Base-by-base conservation (phyloP, 202 grass and related monocot genomes). In the Schoenoplectus tabernaemontani region DNA sequence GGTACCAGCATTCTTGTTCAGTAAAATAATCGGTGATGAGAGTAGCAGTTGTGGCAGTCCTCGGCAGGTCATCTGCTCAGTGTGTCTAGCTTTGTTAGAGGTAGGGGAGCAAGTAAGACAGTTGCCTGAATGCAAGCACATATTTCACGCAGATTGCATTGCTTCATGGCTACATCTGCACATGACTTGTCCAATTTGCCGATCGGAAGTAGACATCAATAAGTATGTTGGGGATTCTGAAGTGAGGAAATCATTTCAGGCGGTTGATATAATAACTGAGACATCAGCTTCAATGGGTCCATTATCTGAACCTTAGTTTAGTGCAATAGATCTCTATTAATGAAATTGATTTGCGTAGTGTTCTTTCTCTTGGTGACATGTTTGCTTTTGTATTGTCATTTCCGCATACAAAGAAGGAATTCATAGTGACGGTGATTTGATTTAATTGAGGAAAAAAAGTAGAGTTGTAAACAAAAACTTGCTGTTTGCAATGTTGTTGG, bases 11-110 rank as follows among this genome's bases (percentile, higher is more conserved):
- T 78, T 78, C 48, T 20, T 19, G 4, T 78, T 61, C 57, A 78
- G 30, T 24, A 78, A 56, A 78, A 75, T 54, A 7, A 42, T 17
- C 12, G 36, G 56, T 3, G 76, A 78, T 7, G 46, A 42, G 64
- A 47, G 39, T 17, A 39, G 79, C 20, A 2, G 54, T 37, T 12
- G 37, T 61, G 22, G 22, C 82, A 77, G 5, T 76, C 59, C 34
- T 48, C 58, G 58, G 2, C 85, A 74, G 58, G 71, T 90, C 56
- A 87, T 76, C 82, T 93, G 90, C 81, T 87, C 83, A 44, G 90
- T 93, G 24, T 93, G 90, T 34, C 64, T 82, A 4, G 48, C 39
- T 22, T 26, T 68, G 33, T 42, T 82, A 30, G 17, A 30, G 38
- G 64, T 73, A 71, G 80, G 57, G 24, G 76, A 59, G 3, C 76